Evolutionary conservation across 2,329 filamentous ascomycete genomes (phyloP).

Genomic region (Lizonia empirigonia): DNA sequence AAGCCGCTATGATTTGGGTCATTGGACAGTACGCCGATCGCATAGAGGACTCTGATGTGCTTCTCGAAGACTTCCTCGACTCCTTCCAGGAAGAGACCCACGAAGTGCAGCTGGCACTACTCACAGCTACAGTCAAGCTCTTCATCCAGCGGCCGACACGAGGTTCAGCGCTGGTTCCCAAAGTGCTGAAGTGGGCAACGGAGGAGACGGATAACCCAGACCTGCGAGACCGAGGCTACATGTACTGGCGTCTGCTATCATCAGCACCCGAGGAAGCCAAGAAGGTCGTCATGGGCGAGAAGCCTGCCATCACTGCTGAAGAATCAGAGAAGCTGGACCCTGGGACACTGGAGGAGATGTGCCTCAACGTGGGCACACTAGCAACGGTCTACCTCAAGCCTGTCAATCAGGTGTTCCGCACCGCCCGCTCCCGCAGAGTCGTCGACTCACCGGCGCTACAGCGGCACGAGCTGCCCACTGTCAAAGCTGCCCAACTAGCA

Average conservation of each 20-base stretch:
- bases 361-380: conserved; percentile 91
- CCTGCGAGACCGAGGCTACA: conserved; percentile 92
- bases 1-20: conserved; percentile 99
- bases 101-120: conserved; percentile 90
- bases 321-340: conserved; percentile 95
- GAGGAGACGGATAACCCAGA: conserved; percentile 99
- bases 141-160: conserved; percentile 97
- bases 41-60: conserved; percentile 93
- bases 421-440: conserved; percentile 78
- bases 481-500: conserved; percentile 52
- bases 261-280: conserved; percentile 88
- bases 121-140: conserved; percentile 95
- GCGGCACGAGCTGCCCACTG: conserved; percentile 67
- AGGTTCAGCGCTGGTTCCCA: conserved; percentile 89
- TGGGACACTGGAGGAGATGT: conserved; percentile 92
- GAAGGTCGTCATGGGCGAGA: conserved; percentile 93
- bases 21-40: conserved; percentile 97
- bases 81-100: conserved; percentile 93
- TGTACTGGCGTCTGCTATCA: conserved; percentile 98
- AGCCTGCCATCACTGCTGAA: conserved; percentile 86
- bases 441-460: conserved; percentile 86
- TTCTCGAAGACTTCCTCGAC: conserved; percentile 93
- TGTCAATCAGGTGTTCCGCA: conserved; percentile 94
- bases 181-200: conserved; percentile 96
- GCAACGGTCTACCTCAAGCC: conserved; percentile 98